Conservation (phyloP, 2,329 filamentous ascomycete species). For the Fusarium compactum region DNA sequence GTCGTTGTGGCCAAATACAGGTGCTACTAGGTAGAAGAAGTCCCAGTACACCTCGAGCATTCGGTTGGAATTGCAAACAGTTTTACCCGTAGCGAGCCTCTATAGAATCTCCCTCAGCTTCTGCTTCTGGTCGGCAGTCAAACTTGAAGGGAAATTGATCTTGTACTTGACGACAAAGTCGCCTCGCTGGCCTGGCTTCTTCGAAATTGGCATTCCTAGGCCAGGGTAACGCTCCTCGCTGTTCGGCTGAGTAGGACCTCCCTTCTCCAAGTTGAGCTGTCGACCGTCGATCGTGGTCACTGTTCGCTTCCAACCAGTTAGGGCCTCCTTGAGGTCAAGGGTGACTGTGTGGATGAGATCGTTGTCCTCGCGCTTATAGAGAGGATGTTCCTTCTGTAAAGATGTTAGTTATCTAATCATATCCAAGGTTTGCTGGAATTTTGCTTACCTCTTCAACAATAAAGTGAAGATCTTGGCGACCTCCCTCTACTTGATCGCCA, state of each 20-base stretch:
- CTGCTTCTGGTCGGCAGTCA: slow-evolving; percentile 84
- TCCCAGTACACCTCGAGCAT: background rate
- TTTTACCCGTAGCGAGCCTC: slow-evolving; percentile 25
- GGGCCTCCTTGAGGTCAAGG: slow-evolving; percentile 89
- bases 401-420: slow-evolving; percentile 55
- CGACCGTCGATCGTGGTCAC: slow-evolving; percentile 94
- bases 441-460: slow-evolving; percentile 87
- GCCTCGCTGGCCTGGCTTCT: slow-evolving; percentile 85
- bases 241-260: slow-evolving; percentile 86
- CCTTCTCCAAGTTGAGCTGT: slow-evolving; percentile 81
- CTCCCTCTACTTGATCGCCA: slow-evolving; percentile 97
- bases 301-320: slow-evolving; percentile 94
- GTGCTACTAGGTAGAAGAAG: background rate
- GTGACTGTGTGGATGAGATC: slow-evolving; percentile 84
- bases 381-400: slow-evolving; percentile 82
- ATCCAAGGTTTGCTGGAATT: background rate
- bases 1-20: background rate
- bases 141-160: slow-evolving; percentile 86
- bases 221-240: slow-evolving; percentile 84
- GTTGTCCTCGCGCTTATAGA: slow-evolving; percentile 89
- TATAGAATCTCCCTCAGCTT: slow-evolving; percentile 83
- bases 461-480: slow-evolving; percentile 94
- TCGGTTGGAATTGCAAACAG: slow-evolving; percentile 6
- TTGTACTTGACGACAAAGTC: slow-evolving; percentile 92
- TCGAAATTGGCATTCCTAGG: slow-evolving; percentile 94